These are phyloP conservation scores for Sicyos edulis DNA, from an alignment of 306 rosid species.

Conservation along the genomic window DNA sequence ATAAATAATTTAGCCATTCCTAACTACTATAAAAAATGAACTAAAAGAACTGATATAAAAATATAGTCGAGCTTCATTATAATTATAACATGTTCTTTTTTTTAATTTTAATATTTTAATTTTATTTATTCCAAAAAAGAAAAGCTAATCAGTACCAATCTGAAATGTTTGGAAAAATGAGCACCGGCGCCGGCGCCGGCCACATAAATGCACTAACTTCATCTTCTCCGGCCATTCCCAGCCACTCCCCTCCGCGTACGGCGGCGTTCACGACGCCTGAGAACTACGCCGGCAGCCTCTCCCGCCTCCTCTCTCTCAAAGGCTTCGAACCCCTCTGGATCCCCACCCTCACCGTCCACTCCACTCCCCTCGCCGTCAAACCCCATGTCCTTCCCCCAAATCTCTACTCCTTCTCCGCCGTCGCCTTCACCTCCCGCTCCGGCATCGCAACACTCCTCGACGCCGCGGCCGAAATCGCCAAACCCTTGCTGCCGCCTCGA, in stretches of 20 bases:
- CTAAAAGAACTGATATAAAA: too few relatives aligned
- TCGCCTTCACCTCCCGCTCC: conserved; percentile 73
- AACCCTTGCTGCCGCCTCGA: conserved; percentile 40
- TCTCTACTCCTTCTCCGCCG: conserved; percentile 48
- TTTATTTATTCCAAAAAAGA: too few relatives aligned
- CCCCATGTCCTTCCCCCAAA: conserved; percentile 39
- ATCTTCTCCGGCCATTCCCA: neutral
- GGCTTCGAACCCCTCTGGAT: conserved; percentile 47
- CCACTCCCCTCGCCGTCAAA: conserved; percentile 39
- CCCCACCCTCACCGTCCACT: conserved; percentile 47
- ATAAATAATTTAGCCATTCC: too few relatives aligned
- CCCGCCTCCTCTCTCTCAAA: conserved; percentile 38
- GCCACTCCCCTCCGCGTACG: conserved; percentile 17
- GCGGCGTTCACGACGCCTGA: conserved; percentile 66
- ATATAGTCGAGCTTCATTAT: too few relatives aligned
- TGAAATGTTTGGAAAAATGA: neutral
- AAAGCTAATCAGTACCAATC: too few relatives aligned
- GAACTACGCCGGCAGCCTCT: conserved; percentile 56
- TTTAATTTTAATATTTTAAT: too few relatives aligned
- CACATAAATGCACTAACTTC: neutral
- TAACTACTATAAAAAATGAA: too few relatives aligned
- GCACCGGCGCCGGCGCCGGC: conserved; percentile 16
- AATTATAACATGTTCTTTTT: too few relatives aligned
- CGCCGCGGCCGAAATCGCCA: conserved; percentile 32
- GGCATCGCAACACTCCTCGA: conserved; percentile 43